Base-by-base conservation (phyloP, 2,329 filamentous ascomycete species). In the Trichoderma simmonsii region DNA sequence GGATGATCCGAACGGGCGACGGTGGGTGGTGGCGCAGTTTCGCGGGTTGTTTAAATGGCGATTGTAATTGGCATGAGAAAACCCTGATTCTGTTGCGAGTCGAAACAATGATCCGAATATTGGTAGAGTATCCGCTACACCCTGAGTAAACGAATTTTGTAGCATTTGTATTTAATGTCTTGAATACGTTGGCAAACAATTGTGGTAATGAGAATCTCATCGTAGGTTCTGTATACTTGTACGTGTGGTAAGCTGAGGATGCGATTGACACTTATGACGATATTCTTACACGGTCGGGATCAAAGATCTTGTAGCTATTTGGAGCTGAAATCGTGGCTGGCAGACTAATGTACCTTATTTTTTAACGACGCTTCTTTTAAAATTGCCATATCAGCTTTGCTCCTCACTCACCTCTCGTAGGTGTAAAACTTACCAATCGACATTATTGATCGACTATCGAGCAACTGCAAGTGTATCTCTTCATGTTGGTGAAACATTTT, bases 241-340 rank as follows among this genome's bases (percentile, higher is more conserved):
- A 8, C 26, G 9, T 6, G 1, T 9, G 12, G 66, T 62, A 67
- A 67, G 64, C 64, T 30, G 28, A 36, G n/a, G 5, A 26, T 7
- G 6, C 9, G 26, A 28, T 62, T 11, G 7, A 30, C 26, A 3
- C 9, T 28, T 24, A 54, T 70, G 66, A 70, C 66, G 66, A 62
- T 28, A 62, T 61, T 28, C 57, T 70, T 61, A 70, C 66, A 62
- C 57, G 14, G 14, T 48, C 5, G 26, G 12, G 54, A 32, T 32
- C 30, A 30, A 28, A 28, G 11, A 9, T 54, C 14, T n/a, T 70
- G 28, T 30, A 36, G 39, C 4, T 2, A 5, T n/a, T 60, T 8
- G 36, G 57, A 61, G 66, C 66, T 70, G 66, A 62, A 54, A 39
- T 36, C 36, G 66, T 70, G 66, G 66, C 66, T 70, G 66, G 11